Conservation (phyloP, 1,284 basidiomycete genomes). For the Tilletiopsis washingtonensis region DNA sequence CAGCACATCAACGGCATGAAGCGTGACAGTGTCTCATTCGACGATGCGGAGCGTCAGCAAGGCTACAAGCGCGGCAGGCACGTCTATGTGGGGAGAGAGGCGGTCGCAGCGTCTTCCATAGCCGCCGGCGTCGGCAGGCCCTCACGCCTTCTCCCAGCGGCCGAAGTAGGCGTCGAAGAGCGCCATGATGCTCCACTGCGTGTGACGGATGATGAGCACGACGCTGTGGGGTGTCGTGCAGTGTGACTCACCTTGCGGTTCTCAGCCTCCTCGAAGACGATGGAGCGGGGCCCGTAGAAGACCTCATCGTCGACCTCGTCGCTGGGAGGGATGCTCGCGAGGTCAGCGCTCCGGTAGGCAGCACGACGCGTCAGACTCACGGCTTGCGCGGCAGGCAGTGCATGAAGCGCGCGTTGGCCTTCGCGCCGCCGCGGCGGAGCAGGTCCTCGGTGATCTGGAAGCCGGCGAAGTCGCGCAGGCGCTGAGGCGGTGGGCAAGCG, state of each 20-base stretch:
- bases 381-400: conserved; percentile 90
- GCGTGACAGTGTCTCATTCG: too few relatives aligned
- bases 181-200: conserved; percentile 45
- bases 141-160: too few relatives aligned
- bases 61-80: too few relatives aligned
- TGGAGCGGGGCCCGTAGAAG: conserved; percentile 40
- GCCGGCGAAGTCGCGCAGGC: conserved; percentile 76
- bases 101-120: too few relatives aligned
- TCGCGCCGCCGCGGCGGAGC: conserved; percentile 62
- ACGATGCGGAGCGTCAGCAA: too few relatives aligned
- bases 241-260: conserved; percentile 29
- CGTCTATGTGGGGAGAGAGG: too few relatives aligned
- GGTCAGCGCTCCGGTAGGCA: too few relatives aligned
- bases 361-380: conserved; percentile 60
- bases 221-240: not conserved
- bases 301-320: conserved; percentile 53
- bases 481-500: too few relatives aligned
- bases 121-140: too few relatives aligned
- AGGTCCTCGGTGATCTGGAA: conserved; percentile 82
- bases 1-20: too few relatives aligned
- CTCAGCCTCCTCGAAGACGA: conserved; percentile 47
- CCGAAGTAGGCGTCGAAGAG: too few relatives aligned
- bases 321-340: conserved; percentile 52
- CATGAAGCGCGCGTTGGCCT: conserved; percentile 85
- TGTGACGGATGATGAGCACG: not conserved